Evolutionary conservation across 2,329 filamentous ascomycete genomes (phyloP).

Genomic region (Trichoderma atroviride): DNA sequence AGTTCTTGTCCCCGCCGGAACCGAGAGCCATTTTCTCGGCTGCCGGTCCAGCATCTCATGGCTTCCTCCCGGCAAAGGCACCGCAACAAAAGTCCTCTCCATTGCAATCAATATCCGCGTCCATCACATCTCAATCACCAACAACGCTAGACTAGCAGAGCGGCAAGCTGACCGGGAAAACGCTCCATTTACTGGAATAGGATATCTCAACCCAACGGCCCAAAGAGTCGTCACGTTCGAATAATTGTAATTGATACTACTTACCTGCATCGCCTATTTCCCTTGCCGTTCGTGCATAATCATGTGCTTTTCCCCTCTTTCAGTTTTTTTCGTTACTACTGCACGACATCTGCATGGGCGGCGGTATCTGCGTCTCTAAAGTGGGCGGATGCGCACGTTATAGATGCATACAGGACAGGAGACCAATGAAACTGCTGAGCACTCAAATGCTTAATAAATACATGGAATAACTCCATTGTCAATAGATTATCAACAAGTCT

Average conservation of each 20-base stretch:
- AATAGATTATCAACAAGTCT: not conserved
- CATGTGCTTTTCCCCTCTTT: slow-evolving; percentile 17
- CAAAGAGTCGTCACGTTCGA: not conserved
- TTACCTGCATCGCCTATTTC: not conserved
- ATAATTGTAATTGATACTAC: not conserved
- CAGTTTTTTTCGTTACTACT: not conserved
- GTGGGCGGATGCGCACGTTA: not conserved
- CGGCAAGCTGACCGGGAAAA: not conserved
- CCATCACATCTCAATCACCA: slow-evolving; percentile 10
- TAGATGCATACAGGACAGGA: not conserved
- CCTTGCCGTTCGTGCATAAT: slow-evolving; percentile 15
- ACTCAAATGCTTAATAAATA: not conserved
- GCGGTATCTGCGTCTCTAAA: slow-evolving; percentile 2
- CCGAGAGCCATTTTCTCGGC: not conserved
- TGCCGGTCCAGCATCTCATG: not conserved
- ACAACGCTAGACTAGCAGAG: not conserved
- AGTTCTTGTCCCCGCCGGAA: not conserved
- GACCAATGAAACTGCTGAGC: not conserved
- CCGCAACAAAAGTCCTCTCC: not conserved
- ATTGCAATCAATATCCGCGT: not conserved
- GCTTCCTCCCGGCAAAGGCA: not conserved
- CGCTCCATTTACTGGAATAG: not conserved
- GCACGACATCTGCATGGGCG: slow-evolving; percentile 21
- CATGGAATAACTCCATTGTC: not conserved
- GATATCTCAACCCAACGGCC: not conserved